phyloP scores from a whole-genome alignment of 108 stramenopile genomes.

The Cylindrotheca fusiformis region DNA sequence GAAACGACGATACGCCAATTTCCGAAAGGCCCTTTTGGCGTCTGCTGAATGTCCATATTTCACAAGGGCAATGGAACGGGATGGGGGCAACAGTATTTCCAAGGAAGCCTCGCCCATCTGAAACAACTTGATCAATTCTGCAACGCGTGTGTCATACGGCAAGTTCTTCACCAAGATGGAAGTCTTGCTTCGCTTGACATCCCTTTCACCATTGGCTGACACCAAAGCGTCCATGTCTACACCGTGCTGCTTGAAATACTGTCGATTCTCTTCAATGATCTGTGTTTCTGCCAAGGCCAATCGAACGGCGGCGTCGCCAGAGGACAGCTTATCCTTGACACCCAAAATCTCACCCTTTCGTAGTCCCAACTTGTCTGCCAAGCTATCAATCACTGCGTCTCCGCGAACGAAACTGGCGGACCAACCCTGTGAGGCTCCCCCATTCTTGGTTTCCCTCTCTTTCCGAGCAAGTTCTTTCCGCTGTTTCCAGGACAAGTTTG shows the following conservation, averaged over 20 bases:
- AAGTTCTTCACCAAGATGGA: slow-evolving; percentile 96
- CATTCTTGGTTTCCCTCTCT: slow-evolving; percentile 62
- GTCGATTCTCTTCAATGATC: slow-evolving; percentile 90
- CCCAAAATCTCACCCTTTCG: slow-evolving; percentile 90
- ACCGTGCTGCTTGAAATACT: slow-evolving; percentile 87
- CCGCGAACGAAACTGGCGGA: slow-evolving; percentile 92
- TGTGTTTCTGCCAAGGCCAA: slow-evolving; percentile 95
- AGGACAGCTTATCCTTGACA: slow-evolving; percentile 82
- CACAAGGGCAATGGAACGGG: slow-evolving; percentile 87
- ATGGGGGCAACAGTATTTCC: slow-evolving; percentile 85
- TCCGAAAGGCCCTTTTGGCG: slow-evolving; percentile 89
- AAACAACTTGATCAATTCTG: slow-evolving; percentile 89
- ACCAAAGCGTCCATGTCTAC: slow-evolving; percentile 89
- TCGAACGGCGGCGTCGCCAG: slow-evolving; percentile 90
- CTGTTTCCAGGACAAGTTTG: slow-evolving; percentile 83
- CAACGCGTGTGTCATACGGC: slow-evolving; percentile 80
- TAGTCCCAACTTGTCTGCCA: slow-evolving; percentile 86
- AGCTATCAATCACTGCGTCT: slow-evolving; percentile 94
- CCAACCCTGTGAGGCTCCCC: slow-evolving; percentile 72
- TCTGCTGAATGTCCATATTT: slow-evolving; percentile 85
- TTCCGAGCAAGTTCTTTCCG: slow-evolving; percentile 84
- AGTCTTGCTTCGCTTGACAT: slow-evolving; percentile 69
- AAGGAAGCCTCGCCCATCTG: slow-evolving; percentile 60
- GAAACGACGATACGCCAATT: slow-evolving; percentile 92
- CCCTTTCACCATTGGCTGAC: slow-evolving; percentile 29